Base-by-base conservation (phyloP, 179 eudicot genomes). In the Actinidia polygama region DNA sequence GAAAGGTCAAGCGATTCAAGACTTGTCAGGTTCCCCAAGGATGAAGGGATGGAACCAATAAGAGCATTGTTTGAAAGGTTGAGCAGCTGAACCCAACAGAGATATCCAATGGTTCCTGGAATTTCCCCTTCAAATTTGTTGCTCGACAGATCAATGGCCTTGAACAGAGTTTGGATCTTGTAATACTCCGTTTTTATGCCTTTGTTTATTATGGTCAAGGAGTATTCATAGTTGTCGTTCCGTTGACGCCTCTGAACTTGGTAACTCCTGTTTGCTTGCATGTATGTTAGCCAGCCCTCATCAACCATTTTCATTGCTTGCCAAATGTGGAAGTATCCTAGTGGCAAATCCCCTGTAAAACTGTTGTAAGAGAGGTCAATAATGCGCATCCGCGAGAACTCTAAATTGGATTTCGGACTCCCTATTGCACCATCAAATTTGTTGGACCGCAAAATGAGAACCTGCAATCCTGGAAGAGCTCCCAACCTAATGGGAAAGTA, bases 301-400 rank as follows among this genome's bases (percentile, higher is more conserved):
- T 73, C 3, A 0, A 44, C 4, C 5, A 23, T 69, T 44, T 61
- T 83, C 92, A 91, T 90, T 10, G 86, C 80, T 4, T 58, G 68
- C 87, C 85, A 90, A 3, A 50, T 80, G 11, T 46, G 59, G 24
- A 89, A 70, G 67, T 73, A 82, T 9, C 76, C 59, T 10, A 58
- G 46, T 7, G 91, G 92, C 61, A 91, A 53, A 21, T 15, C 19
- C 10, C 91, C 91, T 1, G 73, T 73, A 36, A 79, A 81, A 61
- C 26, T 47, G 19, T 90, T 91, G 21, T 69, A 26, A 69, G 94
- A 90, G 19, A 90, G 85, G 73, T 89, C 92, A 78, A 88, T 46
- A n/a, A 91, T 87, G 6, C 84, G 86, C 57, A 90, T 50, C 55
- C 24, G 58, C 1, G 76, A 86, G 49, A 88, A 82, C n/a, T 15